Percentiles rank a stretch among this genome's conserved stretches.
Evolutionary conservation across 306 rosid genomes (phyloP).

Genomic region (apple (Malus domestica)): DNA sequence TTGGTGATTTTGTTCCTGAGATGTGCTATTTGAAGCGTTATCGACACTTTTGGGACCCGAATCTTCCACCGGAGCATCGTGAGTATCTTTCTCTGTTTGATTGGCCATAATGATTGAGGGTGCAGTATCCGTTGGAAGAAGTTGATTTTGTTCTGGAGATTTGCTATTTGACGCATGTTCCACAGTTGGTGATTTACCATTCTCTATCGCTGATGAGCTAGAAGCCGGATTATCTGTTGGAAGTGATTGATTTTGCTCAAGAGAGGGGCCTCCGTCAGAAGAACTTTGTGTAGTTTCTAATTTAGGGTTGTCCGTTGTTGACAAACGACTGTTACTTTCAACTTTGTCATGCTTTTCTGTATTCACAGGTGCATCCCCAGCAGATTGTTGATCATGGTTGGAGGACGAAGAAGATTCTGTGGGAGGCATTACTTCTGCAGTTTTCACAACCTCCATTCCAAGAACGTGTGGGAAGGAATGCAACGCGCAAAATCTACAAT

Average conservation of each 20-base stretch:
- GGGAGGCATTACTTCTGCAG: constrained; percentile 34
- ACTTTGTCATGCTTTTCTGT: constrained; percentile 30
- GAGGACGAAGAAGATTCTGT: constrained; percentile 26
- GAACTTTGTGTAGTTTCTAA: constrained; percentile 18
- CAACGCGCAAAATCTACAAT: constrained; percentile 24
- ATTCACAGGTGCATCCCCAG: constrained; percentile 21
- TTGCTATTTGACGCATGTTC: constrained; percentile 27
- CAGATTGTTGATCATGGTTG: constrained; percentile 17
- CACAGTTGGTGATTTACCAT: constrained; percentile 9
- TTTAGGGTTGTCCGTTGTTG: constrained; percentile 16
- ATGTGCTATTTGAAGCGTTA: neutral
- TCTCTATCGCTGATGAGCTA: constrained; percentile 11
- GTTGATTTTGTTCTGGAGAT: constrained; percentile 24
- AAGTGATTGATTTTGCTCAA: constrained; percentile 30
- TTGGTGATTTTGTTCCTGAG: constrained; percentile 30
- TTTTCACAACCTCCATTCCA: constrained; percentile 55
- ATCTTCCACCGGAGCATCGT: constrained; percentile 7
- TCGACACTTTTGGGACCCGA: constrained; percentile 1
- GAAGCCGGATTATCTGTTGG: constrained; percentile 21
- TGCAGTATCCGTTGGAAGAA: constrained; percentile 23
- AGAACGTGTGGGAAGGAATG: constrained; percentile 21
- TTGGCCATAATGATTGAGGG: neutral
- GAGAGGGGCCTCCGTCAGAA: constrained; percentile 20
- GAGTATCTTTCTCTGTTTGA: neutral
- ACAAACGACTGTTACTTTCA: constrained; percentile 30